Base-by-base conservation (phyloP, 2,329 filamentous ascomycete genomes). In the Hypoxylon sp. region DNA sequence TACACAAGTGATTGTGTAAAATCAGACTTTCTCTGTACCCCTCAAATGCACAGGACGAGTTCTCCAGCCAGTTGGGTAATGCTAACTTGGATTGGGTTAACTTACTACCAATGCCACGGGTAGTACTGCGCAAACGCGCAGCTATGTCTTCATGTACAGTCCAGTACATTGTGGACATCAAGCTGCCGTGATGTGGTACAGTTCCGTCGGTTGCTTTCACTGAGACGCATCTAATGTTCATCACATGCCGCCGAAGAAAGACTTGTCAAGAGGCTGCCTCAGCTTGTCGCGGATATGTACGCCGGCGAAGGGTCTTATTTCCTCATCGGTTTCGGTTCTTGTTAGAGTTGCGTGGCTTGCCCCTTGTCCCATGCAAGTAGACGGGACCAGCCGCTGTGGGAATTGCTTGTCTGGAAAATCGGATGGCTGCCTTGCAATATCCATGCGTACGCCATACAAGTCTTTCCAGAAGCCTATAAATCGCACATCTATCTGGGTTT, bases 231-330 rank as follows among this genome's bases (percentile, higher is more conserved):
- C 15, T 9, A 15, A 8, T 15, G 31, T n/a, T n/a, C n/a, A n/a
- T n/a, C 15, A 17, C 8, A 60, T 50, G 38, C 60, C 63, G 21
- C 62, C 62, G 21, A 64, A 55, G 20, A 20, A 59, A 2, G 21
- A 15, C 7, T 35, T 13, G 9, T 9, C 1, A 31, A 35, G 24
- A 24, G 35, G n/a, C 10, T 43, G 48, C 17, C 3, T 7, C 3
- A 54, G 23, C 43, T 7, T 38, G n/a, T 15, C 17, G 33, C 55
- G 55, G 27, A 15, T 18, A 29, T 49, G 17, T 21, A 49, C 24
- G 4, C 20, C 7, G 6, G 15, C 20, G 24, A 41, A 41, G 3
- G 48, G 23, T 26, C 26, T 33, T 17, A 15, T 18, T 15, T 26
- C 23, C 15, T 38, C 2, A 21, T 15, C 15, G 11, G 11, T 50